Evolutionary conservation across 2,329 filamentous ascomycete species (phyloP).

Genomic region (Leptosphaerulina australis): DNA sequence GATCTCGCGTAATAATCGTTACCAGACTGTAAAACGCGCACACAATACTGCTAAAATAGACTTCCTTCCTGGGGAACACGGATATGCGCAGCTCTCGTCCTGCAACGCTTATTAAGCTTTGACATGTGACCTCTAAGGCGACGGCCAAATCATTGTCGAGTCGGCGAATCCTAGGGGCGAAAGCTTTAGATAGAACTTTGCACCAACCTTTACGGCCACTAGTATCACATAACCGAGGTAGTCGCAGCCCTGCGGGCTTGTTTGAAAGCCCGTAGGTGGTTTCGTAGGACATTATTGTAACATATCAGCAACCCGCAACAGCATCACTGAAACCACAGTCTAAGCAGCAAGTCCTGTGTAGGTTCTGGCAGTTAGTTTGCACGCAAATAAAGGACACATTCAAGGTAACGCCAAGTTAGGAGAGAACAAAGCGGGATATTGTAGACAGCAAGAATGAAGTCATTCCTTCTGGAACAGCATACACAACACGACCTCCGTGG

Average conservation of each 20-base stretch:
- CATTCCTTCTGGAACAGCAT: background rate
- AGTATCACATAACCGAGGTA: too few species aligned
- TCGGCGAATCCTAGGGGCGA: too few species aligned
- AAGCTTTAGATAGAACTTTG: too few species aligned
- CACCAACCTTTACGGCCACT: too few species aligned
- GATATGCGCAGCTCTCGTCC: too few species aligned
- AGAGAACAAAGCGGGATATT: background rate
- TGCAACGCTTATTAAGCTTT: too few species aligned
- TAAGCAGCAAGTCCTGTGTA: background rate
- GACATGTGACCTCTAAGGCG: too few species aligned
- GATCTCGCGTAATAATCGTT: background rate
- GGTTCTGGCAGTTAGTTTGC: background rate
- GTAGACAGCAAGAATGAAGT: slow-evolving; percentile 3
- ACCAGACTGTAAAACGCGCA: background rate
- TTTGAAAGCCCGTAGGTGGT: too few species aligned
- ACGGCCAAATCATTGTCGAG: too few species aligned
- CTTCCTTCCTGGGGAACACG: too few species aligned
- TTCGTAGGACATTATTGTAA: background rate
- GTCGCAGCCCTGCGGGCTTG: too few species aligned
- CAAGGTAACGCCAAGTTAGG: background rate
- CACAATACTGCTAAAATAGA: background rate
- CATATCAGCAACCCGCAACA: background rate
- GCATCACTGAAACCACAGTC: background rate
- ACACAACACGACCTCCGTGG: background rate
- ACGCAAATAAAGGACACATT: slow-evolving; percentile 5